Conservation (phyloP, 805 yeast species). For the Debaryomyces prosopidis region DNA sequence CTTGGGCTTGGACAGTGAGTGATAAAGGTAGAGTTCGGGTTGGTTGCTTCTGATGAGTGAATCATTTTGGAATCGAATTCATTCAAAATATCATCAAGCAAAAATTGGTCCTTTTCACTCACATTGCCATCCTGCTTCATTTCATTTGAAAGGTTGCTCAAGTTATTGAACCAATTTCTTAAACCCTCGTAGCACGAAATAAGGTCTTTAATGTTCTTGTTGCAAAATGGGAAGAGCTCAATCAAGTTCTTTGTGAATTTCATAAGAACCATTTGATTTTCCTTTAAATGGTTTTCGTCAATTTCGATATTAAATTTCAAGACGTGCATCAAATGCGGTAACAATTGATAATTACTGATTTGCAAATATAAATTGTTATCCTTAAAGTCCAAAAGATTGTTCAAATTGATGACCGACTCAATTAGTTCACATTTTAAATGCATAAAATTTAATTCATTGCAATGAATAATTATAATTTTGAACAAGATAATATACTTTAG, state of each 20-base stretch:
- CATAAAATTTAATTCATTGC: slow-evolving; percentile 14
- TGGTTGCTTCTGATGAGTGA: not conserved
- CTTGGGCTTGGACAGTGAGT: not conserved
- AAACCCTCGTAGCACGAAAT: slow-evolving; percentile 21
- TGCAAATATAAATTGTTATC: slow-evolving; percentile 17
- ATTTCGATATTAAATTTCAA: slow-evolving; percentile 26
- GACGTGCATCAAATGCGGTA: slow-evolving; percentile 32
- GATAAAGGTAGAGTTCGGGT: not conserved
- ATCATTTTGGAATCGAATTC: not conserved
- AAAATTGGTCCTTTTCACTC: not conserved
- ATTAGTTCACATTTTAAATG: slow-evolving; percentile 17
- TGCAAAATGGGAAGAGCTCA: slow-evolving; percentile 26
- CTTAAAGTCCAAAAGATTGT: slow-evolving; percentile 7
- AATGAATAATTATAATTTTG: slow-evolving; percentile 21
- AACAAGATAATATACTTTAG: slow-evolving; percentile 16
- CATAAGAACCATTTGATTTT: slow-evolving; percentile 10
- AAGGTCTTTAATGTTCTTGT: slow-evolving; percentile 23
- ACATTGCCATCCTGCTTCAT: not conserved
- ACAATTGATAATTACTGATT: slow-evolving; percentile 30
- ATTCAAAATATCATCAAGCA: not conserved
- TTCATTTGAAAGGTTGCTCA: slow-evolving; percentile 6
- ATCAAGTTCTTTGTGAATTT: slow-evolving; percentile 21
- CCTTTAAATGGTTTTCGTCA: slow-evolving; percentile 13
- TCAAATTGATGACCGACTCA: slow-evolving; percentile 16
- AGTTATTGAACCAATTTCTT: slow-evolving; percentile 24